These are phyloP conservation scores for Solanum raphanifolium DNA, from an alignment of 257 asterid genomes.

Conservation along the genomic window DNA sequence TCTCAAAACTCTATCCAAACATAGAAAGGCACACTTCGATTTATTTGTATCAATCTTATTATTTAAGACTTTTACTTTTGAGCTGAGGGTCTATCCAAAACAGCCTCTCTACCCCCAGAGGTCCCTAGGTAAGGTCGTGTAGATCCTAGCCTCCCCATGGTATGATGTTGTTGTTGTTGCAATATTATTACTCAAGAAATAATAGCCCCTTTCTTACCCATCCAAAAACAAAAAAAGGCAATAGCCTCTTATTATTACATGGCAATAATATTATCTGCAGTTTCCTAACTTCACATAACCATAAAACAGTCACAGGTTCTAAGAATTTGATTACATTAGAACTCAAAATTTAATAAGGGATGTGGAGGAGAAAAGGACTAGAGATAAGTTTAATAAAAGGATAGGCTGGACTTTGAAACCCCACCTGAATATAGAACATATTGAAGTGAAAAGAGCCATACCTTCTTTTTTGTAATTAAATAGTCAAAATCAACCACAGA, in stretches of 20 bases:
- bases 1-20: background rate
- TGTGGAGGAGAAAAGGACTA: background rate
- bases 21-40: background rate
- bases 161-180: background rate
- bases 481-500: constrained; percentile 69
- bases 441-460: constrained; percentile 10
- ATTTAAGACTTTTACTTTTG: background rate
- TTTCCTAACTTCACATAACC: background rate
- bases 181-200: background rate
- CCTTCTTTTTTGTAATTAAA: constrained; percentile 93
- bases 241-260: background rate
- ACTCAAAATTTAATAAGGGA: background rate
- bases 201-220: background rate
- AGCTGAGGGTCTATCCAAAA: background rate
- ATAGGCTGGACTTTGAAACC: background rate
- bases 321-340: background rate
- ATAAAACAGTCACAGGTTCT: background rate
- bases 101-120: background rate
- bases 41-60: background rate
- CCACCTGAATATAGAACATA: background rate
- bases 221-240: background rate
- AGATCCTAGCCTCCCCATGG: background rate
- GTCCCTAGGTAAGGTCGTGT: background rate
- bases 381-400: background rate
- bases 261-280: background rate